Evolutionary conservation across 768 basidiomycete species (phyloP).

Genomic region (Podaxis rugospora): DNA sequence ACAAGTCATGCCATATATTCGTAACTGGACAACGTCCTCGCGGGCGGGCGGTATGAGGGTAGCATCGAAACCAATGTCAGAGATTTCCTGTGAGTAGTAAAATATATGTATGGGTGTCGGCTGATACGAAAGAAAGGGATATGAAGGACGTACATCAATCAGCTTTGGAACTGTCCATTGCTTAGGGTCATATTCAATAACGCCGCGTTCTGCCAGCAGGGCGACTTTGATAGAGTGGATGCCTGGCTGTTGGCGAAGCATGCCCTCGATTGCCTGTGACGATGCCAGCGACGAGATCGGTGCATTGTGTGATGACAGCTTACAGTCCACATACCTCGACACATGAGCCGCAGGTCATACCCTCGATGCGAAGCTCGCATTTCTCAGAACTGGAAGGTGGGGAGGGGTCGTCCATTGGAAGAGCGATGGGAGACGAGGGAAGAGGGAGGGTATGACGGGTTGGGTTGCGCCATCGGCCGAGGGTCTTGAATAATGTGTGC

Average conservation of each 20-base stretch:
- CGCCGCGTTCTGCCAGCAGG: slow-evolving; percentile 89
- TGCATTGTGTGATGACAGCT: not conserved
- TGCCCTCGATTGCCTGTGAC: slow-evolving; percentile 75
- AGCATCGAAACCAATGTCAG: slow-evolving; percentile 91
- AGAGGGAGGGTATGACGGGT: not conserved
- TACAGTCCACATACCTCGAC: slow-evolving; percentile 59
- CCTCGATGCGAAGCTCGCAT: slow-evolving; percentile 80
- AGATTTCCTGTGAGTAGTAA: slow-evolving; percentile 63
- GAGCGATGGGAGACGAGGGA: slow-evolving; percentile 13
- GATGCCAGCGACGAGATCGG: not conserved
- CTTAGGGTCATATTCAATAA: slow-evolving; percentile 82
- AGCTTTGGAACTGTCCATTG: slow-evolving; percentile 83
- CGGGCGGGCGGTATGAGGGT: slow-evolving; percentile 62
- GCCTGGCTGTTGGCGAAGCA: slow-evolving; percentile 80
- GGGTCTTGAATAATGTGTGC: slow-evolving; percentile 11
- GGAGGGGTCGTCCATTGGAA: slow-evolving; percentile 19
- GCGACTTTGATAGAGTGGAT: slow-evolving; percentile 92
- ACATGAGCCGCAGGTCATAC: slow-evolving; percentile 89
- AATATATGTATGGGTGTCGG: slow-evolving; percentile 10
- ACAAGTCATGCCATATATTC: slow-evolving; percentile 91
- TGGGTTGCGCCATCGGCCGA: slow-evolving; percentile 6
- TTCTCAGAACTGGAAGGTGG: slow-evolving; percentile 34
- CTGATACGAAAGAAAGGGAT: not conserved
- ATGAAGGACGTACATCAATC: slow-evolving; percentile 48
- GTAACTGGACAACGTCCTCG: slow-evolving; percentile 66